Conservation (phyloP, 2,329 filamentous ascomycete genomes). For the Diaporthe velutina region DNA sequence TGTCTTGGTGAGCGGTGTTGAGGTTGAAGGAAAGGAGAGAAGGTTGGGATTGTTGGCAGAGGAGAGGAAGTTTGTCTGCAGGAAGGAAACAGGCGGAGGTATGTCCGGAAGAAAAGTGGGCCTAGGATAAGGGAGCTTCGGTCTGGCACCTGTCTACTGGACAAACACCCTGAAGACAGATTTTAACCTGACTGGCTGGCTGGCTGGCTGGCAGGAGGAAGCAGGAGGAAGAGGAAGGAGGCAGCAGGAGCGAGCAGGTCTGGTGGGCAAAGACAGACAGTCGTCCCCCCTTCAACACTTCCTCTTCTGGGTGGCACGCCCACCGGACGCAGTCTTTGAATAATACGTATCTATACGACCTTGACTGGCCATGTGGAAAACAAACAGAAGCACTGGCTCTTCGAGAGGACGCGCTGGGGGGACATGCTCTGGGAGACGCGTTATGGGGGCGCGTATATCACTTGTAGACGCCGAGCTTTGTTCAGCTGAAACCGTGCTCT, state of each 20-base stretch:
- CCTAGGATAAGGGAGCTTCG: neutral
- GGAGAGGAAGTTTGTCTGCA: neutral
- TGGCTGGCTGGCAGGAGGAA: neutral
- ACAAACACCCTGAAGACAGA: neutral
- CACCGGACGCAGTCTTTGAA: no score
- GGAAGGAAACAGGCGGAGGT: neutral
- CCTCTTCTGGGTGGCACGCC: neutral
- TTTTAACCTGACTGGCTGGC: no score
- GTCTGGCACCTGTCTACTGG: neutral
- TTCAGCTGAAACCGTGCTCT: neutral
- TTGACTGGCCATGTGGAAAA: neutral
- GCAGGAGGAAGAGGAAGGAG: neutral
- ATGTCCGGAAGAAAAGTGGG: neutral
- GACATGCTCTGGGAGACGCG: neutral
- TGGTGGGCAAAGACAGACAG: neutral
- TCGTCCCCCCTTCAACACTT: neutral
- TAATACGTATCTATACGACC: neutral
- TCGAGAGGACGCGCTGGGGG: neutral
- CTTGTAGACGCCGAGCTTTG: neutral
- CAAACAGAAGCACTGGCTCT: neutral
- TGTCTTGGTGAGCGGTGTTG: neutral
- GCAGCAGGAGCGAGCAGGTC: neutral
- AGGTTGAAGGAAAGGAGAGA: conserved; percentile 1
- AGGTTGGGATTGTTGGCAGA: neutral
- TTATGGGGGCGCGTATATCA: neutral